Percentiles rank a stretch among this genome's conserved stretches.
Evolutionary conservation across 495 filamentous ascomycete species (phyloP).

Genomic region (Penicillium goetzii): DNA sequence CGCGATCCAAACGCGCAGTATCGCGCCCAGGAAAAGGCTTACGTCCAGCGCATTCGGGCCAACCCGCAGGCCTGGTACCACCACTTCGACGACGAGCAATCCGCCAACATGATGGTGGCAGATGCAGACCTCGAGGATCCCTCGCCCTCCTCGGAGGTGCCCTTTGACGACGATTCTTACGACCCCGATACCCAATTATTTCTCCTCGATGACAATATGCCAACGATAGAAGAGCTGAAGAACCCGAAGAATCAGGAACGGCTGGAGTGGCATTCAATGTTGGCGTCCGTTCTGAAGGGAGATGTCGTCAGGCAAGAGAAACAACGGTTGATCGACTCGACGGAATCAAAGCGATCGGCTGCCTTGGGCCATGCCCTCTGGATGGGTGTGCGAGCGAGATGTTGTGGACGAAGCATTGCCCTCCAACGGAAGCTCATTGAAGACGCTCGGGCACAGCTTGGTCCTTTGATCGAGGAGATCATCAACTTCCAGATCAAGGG

Average conservation of each 20-base stretch:
- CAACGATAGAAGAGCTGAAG: constrained; percentile 84
- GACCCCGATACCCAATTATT: constrained; percentile 94
- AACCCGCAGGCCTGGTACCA: constrained; percentile 67
- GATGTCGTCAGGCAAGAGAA: constrained; percentile 98
- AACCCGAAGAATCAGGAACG: constrained; percentile 87
- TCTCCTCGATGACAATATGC: constrained; percentile 81
- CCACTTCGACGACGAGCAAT: constrained; percentile 73
- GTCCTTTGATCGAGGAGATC: constrained; percentile 78
- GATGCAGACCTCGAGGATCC: constrained; percentile 91
- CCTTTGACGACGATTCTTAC: constrained; percentile 80
- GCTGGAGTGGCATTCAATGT: constrained; percentile 97
- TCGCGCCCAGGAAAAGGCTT: constrained; percentile 78
- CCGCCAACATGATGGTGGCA: constrained; percentile 62
- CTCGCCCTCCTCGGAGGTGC: constrained; percentile 81
- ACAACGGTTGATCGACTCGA: constrained; percentile 83
- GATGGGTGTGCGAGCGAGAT: constrained; percentile 80
- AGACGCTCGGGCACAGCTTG: constrained; percentile 70
- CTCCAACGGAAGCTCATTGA: constrained; percentile 84
- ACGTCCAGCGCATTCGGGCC: constrained; percentile 75
- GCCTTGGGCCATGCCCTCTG: constrained; percentile 83
- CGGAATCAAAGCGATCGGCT: constrained; percentile 72
- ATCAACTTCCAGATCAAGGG: constrained; percentile 93
- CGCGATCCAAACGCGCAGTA: constrained; percentile 80
- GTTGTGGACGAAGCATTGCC: constrained; percentile 79
- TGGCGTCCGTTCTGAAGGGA: constrained; percentile 91